These are phyloP conservation scores for Moesziomyces sp. DNA, from an alignment of 1,284 basidiomycete genomes.

Conservation along the genomic window DNA sequence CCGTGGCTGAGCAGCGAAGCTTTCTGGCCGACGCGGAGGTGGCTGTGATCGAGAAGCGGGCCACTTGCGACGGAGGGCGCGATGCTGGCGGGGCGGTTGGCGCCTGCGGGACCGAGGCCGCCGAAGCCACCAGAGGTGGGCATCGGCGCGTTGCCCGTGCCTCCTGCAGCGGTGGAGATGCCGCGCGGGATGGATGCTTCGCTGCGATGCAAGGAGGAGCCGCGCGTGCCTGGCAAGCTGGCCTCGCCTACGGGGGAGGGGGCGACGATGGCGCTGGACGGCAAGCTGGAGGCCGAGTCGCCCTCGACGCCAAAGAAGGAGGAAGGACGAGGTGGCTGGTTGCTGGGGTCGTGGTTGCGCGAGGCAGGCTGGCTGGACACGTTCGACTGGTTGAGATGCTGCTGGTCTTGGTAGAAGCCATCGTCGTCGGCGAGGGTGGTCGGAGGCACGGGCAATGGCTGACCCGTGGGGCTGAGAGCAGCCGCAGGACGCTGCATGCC, in stretches of 20 bases:
- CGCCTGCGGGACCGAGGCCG: slow-evolving; percentile 46
- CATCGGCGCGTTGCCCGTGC: slow-evolving; percentile 56
- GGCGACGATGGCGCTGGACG: slow-evolving; percentile 5
- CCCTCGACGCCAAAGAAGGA: slow-evolving; percentile 49
- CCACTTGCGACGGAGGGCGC: slow-evolving; percentile 53
- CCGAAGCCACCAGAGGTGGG: slow-evolving; percentile 36
- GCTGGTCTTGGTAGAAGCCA: slow-evolving; percentile 39
- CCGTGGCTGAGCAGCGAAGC: slow-evolving; percentile 92
- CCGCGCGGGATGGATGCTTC: slow-evolving; percentile 30
- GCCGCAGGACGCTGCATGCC: slow-evolving; percentile 55
- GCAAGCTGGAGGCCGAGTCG: slow-evolving; percentile 20
- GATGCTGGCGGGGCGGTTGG: slow-evolving; percentile 56
- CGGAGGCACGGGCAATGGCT: slow-evolving; percentile 35
- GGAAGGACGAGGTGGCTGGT: slow-evolving; percentile 34
- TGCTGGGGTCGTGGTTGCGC: slow-evolving; percentile 14
- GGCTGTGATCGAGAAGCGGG: slow-evolving; percentile 84
- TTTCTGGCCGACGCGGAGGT: slow-evolving; percentile 90
- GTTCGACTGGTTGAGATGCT: slow-evolving; percentile 31
- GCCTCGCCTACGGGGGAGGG: slow-evolving; percentile 13
- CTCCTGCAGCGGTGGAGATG: slow-evolving; percentile 54
- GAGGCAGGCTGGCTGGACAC: slow-evolving; percentile 18
- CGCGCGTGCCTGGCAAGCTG: slow-evolving; percentile 13
- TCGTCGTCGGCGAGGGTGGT: slow-evolving; percentile 35
- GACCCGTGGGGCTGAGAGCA: slow-evolving; percentile 40
- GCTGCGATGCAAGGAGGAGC: slow-evolving; percentile 26